Base-by-base conservation (phyloP, 208 protist genomes). In the Wallacemonas sp. region DNA sequence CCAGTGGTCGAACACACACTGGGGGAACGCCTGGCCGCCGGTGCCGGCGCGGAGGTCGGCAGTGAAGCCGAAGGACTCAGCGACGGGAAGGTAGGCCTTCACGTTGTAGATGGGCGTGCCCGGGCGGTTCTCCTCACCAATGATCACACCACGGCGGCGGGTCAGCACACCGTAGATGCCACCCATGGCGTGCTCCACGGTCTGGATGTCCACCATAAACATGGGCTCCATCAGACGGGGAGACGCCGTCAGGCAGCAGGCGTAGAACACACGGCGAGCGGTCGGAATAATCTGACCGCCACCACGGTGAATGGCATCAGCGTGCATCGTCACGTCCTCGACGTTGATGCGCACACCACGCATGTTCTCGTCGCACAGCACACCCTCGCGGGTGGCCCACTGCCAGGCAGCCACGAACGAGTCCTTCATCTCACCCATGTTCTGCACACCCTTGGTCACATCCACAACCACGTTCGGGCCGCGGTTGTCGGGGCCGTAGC, bases 1-100 rank as follows among this genome's bases (percentile, higher is more conserved):
- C 96, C 98, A 99, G 91, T 99, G 98, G 81, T 99, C 95, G 71
- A 99, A 99, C 8, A 99, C 95, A 68, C 96, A 98, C 90, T 99
- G 98, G 53, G 98, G 97, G 79, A 90, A 88, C 21, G 83, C 83
- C 69, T 99, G 84, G 60, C 98, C 98, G 31, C 83, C 88, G 22
- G 99, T 99, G 46, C 88, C 72, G 22, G 92, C 68, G 72, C 98
- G 95, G 2, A 99, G 94, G 64, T 98, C 98, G 31, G 90, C 86
- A 56, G 96, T 99, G 70, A 94, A 84, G 66, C 97, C 98, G 88
- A 99, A 99, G 12, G 98, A 99, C 84, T 99, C 98, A 24, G 90
- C 82, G 54, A 99, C 98, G 30, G 99, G 98, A 47, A 99, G 82
- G 85, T 99, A 96, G 46, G 97, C 97, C 79, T 98, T 97, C 71